Conservation (phyloP, 2,329 filamentous ascomycete species). For the Setomelanomma holmii region DNA sequence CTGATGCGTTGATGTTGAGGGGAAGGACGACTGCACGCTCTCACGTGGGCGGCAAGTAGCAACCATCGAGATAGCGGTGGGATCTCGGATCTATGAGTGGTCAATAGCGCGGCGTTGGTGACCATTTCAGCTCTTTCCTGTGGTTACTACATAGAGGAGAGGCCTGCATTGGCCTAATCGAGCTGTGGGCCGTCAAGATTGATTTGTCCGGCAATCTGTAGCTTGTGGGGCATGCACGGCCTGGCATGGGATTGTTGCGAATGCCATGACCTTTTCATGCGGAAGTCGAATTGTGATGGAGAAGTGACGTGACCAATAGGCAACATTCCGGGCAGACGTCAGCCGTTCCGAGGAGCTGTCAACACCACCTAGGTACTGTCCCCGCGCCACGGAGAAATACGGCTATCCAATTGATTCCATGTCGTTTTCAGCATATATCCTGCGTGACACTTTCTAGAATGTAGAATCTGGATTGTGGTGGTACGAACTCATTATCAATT, state of each 20-base stretch:
- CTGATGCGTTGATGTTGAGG: slow-evolving; percentile 21
- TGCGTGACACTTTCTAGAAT: not conserved
- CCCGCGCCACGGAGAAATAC: not conserved
- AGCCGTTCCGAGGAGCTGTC: not conserved
- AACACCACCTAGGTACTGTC: not conserved
- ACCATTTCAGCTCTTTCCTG: no score
- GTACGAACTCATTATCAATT: not conserved
- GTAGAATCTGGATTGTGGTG: not conserved
- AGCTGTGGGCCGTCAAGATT: not conserved
- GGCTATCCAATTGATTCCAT: no score
- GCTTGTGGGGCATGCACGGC: not conserved
- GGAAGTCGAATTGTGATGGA: no score
- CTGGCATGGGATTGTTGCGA: not conserved
- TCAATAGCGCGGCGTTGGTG: no score
- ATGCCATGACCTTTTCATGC: not conserved
- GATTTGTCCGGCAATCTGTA: not conserved
- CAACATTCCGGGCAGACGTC: not conserved
- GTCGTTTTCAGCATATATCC: no score
- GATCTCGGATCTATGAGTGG: not conserved
- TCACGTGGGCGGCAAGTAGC: slow-evolving; percentile 4
- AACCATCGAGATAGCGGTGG: not conserved
- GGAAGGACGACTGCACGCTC: slow-evolving; percentile 1
- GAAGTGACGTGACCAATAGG: not conserved
- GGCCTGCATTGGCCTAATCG: not conserved
- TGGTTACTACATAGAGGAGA: no score